Base-by-base conservation (phyloP, 208 protist species). In the Crithidia expoeki region DNA sequence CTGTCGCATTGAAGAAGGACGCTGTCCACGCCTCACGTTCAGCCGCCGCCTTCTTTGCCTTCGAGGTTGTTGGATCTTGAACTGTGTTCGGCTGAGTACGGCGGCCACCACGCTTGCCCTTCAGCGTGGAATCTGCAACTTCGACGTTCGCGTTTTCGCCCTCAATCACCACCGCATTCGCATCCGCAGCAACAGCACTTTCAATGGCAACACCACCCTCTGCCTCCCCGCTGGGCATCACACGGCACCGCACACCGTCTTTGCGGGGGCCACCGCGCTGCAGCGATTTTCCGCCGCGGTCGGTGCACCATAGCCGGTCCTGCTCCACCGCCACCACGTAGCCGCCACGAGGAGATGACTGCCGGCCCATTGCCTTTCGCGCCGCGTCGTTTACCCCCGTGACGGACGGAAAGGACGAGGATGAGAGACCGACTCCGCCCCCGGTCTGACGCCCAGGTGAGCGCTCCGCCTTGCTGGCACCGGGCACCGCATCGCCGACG, bases 11-110 rank as follows among this genome's bases (percentile, higher is more conserved):
- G 64, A 71, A 77, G 57, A 77, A 72, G 19, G 72, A 71, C 5
- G 72, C 38, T 5, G 47, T 53, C 72, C 72, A 77, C 58, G 36
- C 65, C 64, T 72, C 72, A n/a, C 49, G 53, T 51, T 68, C 65
- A 33, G 27, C 57, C n/a, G 40, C 12, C 16, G 34, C 72, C 50
- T 67, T 65, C 42, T 46, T 59, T 2, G 53, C 23, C 28, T 66
- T 55, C 23, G 50, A 34, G 9, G 19, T 21, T 10, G 64, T 19
- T 0, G 28, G 49, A 7, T n/a, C 57, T 0, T n/a, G 21, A 21
- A 34, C 33, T 2, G 51, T 23, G 44, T n/a, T 52, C 3, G 19
- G 32, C 21, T 21, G 44, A 0, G 33, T 46, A 21, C 21, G 4
- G n/a, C 23, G 50, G 10, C 23, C 19, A 47, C 34, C 42, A 1